Evolutionary conservation across 805 yeast species (phyloP).

Genomic region (Wickerhamiella lipophila): DNA sequence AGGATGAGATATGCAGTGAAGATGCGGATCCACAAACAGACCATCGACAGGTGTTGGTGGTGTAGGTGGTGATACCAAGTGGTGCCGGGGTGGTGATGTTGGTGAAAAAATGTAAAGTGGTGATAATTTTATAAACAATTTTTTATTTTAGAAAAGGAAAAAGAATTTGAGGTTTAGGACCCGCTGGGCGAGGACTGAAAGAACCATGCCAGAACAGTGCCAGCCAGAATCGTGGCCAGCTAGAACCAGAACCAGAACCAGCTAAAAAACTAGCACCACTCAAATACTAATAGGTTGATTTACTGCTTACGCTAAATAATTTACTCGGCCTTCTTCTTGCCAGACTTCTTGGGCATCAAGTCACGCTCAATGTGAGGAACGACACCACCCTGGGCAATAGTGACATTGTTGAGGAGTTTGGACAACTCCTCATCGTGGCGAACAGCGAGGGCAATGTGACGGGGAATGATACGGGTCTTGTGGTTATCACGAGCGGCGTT

Average conservation of each 20-base stretch:
- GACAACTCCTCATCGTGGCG: conserved; percentile 98
- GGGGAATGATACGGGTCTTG: conserved; percentile 97
- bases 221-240: too few relatives aligned
- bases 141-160: background rate
- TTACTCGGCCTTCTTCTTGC: conserved; percentile 11
- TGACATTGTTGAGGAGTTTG: conserved; percentile 72
- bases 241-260: too few relatives aligned
- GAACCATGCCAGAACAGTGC: too few relatives aligned
- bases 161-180: background rate
- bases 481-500: conserved; percentile 98
- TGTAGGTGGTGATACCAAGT: background rate
- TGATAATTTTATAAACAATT: background rate
- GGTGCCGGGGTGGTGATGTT: background rate
- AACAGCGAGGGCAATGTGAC: conserved; percentile 96
- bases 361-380: conserved; percentile 93
- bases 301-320: background rate
- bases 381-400: conserved; percentile 99
- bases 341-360: conserved; percentile 55
- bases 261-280: background rate
- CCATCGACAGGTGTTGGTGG: background rate
- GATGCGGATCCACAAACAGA: too few relatives aligned
- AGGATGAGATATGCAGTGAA: too few relatives aligned
- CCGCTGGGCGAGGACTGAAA: too few relatives aligned
- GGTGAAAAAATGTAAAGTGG: background rate
- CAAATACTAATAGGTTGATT: background rate